phyloP scores from a whole-genome alignment of 257 asterid genomes.

The Fraxinus excelsior region DNA sequence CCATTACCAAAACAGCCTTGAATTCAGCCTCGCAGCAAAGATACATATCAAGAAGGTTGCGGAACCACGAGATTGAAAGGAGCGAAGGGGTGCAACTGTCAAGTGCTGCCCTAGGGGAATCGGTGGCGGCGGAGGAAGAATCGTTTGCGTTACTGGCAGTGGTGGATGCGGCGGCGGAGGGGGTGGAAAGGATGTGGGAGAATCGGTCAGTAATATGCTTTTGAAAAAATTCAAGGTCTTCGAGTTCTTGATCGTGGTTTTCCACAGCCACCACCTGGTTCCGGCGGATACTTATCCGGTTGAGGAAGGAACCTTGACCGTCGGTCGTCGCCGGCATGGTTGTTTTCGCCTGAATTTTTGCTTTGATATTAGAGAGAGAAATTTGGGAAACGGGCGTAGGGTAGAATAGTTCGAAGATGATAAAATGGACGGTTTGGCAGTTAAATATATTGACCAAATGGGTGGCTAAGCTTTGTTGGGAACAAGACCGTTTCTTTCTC shows the following conservation, averaged over 20 bases:
- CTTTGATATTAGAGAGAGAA: too few species aligned
- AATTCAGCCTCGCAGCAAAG: conserved; percentile 81
- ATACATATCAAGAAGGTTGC: conserved; percentile 70
- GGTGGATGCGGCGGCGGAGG: conserved; percentile 7
- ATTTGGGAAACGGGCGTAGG: background rate
- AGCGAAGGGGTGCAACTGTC: conserved; percentile 27
- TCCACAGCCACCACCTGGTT: conserved; percentile 62
- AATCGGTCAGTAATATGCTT: conserved; percentile 73
- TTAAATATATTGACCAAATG: conserved; percentile 24
- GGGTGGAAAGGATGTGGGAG: conserved; percentile 50
- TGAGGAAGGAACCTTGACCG: conserved; percentile 66
- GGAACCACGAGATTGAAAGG: conserved; percentile 74
- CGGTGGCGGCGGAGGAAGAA: conserved; percentile 19
- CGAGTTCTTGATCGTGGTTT: conserved; percentile 61
- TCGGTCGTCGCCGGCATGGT: conserved; percentile 64
- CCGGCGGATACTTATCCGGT: conserved; percentile 95
- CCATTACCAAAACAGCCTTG: conserved; percentile 62
- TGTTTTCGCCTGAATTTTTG: background rate
- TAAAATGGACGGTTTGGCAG: conserved; percentile 36
- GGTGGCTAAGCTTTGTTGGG: conserved; percentile 33
- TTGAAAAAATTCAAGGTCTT: conserved; percentile 73
- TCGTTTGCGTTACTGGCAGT: background rate
- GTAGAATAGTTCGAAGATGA: background rate
- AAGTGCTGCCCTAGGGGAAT: conserved; percentile 32
- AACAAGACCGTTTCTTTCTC: conserved; percentile 39